Evolutionary conservation across 306 rosid species (phyloP), one percentile per base, ranked within the genome.

Genomic region (Senna siamea): DNA sequence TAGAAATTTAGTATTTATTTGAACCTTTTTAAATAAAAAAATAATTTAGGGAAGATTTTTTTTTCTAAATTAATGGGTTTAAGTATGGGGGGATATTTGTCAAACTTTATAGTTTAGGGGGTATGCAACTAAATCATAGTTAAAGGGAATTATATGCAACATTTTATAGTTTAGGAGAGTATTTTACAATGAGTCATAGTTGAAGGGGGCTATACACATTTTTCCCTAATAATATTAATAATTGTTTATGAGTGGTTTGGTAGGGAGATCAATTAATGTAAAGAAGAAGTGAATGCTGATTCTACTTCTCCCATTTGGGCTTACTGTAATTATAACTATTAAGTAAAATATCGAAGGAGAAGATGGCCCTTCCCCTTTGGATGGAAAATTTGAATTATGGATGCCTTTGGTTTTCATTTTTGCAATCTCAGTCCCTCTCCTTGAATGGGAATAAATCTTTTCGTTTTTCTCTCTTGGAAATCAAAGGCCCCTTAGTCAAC

Each of bases 401-500:
- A 65, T 44, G 28, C 5, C 15, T 22, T 11, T 32, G 43, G 38
- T 23, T 43, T 63, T 63, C 9, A 23, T 43, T 43, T 9, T 22
- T 9, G 14, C 0, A 18, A 22, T 23, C 7, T 23, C 3, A 43
- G 2, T 66, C 7, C 26, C 14, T 7, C 37, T 46, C 62, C 37
- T 4, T 46, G 8, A 23, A 15, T 15, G 7, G 72, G 56, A 55
- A 35, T 40, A n/a, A 17, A 43, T 66, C 37, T 19, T 74, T 26
- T 74, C 38, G 19, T 8, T 28, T 64, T 56, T 79, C 41, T 55
- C 70, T 67, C 53, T 38, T 40, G 76, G 40, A 79, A 48, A 38
- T 66, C 63, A 14, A 18, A 41, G 66, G 55, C 41, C 57, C 7
- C 64, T 51, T 78, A 26, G 66, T 61, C 63, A 38, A 48, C 5